phyloP scores from a whole-genome alignment of 495 filamentous ascomycete species.

The Trypethelium eluteriae region DNA sequence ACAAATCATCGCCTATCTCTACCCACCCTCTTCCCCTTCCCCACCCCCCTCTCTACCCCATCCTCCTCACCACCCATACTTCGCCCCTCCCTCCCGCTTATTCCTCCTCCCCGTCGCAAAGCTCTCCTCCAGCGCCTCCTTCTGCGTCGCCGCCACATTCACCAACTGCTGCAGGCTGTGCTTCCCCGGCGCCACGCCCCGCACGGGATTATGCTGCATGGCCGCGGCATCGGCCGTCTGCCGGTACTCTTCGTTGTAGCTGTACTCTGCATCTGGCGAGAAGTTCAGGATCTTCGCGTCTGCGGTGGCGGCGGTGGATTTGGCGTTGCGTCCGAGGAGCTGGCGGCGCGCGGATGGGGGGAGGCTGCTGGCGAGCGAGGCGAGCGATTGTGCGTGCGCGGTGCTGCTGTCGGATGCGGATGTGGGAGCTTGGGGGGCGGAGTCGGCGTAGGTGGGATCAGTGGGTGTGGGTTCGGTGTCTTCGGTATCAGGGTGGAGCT shows the following conservation, averaged over 20 bases:
- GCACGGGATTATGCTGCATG: conserved; percentile 69
- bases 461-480: background rate
- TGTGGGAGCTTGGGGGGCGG: conserved; percentile 12
- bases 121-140: conserved; percentile 77
- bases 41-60: background rate
- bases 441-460: background rate
- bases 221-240: conserved; percentile 49
- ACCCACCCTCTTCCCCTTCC: background rate
- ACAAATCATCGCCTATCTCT: background rate
- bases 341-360: conserved; percentile 66
- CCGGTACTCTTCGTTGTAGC: conserved; percentile 66
- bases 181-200: conserved; percentile 78
- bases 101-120: conserved; percentile 70
- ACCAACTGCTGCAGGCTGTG: conserved; percentile 82
- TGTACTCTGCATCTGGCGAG: conserved; percentile 81
- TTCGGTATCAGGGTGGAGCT: background rate
- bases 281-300: conserved; percentile 57
- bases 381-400: conserved; percentile 46
- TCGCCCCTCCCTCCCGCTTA: conserved; percentile 66
- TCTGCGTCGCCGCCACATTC: conserved; percentile 67
- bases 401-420: conserved; percentile 36
- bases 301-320: conserved; percentile 30
- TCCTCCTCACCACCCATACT: conserved; percentile 62
- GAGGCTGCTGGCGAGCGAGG: conserved; percentile 56
- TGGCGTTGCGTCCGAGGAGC: conserved; percentile 62